These are phyloP conservation scores for Bertia moriformis DNA, from an alignment of 2,329 filamentous ascomycete species.

Conservation along the genomic window DNA sequence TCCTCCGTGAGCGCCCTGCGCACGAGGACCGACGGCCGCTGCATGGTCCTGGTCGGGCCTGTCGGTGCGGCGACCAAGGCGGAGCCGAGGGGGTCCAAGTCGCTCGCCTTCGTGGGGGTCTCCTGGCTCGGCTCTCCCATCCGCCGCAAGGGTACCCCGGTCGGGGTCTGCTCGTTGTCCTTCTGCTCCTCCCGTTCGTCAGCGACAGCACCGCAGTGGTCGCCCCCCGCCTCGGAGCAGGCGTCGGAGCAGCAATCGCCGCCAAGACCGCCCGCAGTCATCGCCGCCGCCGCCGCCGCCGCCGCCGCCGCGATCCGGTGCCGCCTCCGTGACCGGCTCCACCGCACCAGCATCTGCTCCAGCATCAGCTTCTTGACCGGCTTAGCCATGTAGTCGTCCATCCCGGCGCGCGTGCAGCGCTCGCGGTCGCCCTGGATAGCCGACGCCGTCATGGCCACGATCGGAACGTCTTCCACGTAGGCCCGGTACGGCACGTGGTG, in stretches of 20 bases:
- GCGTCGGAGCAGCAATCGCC: no score
- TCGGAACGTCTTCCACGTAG: slow-evolving; percentile 48
- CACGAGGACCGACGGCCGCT: no score
- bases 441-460: slow-evolving; percentile 70
- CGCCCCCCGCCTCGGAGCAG: neutral
- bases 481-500: slow-evolving; percentile 51
- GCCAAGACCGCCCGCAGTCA: slow-evolving; percentile 6
- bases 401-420: slow-evolving; percentile 59
- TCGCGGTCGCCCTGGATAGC: slow-evolving; percentile 65
- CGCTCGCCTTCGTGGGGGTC: no score
- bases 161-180: no score
- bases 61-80: no score
- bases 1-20: no score
- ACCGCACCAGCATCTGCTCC: slow-evolving; percentile 59
- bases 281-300: neutral
- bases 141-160: no score
- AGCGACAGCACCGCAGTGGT: no score
- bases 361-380: slow-evolving; percentile 55
- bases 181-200: no score
- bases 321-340: slow-evolving; percentile 39
- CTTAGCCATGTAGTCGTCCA: slow-evolving; percentile 66
- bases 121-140: no score
- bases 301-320: slow-evolving; percentile 6
- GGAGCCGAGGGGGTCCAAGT: no score
- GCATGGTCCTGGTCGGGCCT: no score